phyloP scores from a whole-genome alignment of 1,284 basidiomycete genomes.

The Sporisorium scitamineum region DNA sequence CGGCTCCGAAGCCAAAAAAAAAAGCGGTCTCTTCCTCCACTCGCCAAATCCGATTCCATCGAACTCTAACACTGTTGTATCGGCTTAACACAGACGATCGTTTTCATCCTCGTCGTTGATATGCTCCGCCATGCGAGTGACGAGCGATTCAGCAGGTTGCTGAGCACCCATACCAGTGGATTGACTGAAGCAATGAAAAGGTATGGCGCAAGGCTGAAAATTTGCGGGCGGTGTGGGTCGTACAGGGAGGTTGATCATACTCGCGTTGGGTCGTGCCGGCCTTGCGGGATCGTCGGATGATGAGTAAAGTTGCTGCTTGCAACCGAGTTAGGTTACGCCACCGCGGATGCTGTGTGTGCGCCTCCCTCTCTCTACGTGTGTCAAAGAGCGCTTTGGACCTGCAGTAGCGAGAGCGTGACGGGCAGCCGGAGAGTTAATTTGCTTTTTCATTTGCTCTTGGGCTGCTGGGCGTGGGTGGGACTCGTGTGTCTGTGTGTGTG shows the following conservation, averaged over 20 bases:
- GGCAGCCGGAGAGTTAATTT: neutral
- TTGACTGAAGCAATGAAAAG: no score
- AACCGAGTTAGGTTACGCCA: neutral
- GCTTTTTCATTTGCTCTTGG: neutral
- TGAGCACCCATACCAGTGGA: no score
- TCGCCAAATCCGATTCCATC: neutral
- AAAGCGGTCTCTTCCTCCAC: neutral
- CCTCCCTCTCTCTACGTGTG: neutral
- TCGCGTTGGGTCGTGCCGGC: neutral
- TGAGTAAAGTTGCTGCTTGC: slow-evolving; percentile 1
- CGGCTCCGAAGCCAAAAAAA: slow-evolving; percentile 15
- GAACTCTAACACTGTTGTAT: neutral
- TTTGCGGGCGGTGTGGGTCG: no score
- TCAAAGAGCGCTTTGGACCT: neutral
- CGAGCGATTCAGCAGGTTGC: no score
- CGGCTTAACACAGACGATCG: neutral
- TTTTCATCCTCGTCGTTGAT: neutral
- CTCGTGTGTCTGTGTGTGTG: neutral
- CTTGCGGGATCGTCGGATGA: slow-evolving; percentile 1
- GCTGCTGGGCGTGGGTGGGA: neutral
- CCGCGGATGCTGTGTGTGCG: no score
- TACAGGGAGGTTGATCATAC: neutral
- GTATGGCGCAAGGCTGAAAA: no score
- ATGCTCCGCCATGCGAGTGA: neutral
- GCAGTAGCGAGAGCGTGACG: neutral